A percentile compares a stretch with the other conserved stretches of the same genome.
These are phyloP conservation scores for Pichia sp. DNA, from an alignment of 1,139 yeast species.

Conservation along the genomic window DNA sequence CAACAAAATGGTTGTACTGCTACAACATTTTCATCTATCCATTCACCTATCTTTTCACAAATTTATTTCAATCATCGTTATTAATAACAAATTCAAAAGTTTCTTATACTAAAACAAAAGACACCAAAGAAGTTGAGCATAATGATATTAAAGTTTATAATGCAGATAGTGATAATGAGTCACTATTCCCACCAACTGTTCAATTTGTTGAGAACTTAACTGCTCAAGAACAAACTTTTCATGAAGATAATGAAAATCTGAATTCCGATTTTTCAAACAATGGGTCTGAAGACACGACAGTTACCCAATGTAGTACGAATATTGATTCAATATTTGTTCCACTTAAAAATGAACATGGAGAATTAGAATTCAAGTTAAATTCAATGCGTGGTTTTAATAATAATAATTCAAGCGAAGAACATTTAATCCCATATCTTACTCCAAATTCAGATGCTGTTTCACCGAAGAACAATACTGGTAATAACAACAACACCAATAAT, in stretches of 20 bases:
- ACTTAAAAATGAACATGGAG: slow-evolving; percentile 47
- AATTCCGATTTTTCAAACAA: not conserved
- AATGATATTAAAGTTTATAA: no score
- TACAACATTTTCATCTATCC: not conserved
- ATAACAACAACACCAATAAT: no score
- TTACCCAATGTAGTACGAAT: slow-evolving; percentile 42
- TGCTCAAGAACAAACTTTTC: not conserved
- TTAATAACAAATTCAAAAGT: not conserved
- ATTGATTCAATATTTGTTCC: slow-evolving; percentile 44
- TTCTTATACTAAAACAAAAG: not conserved
- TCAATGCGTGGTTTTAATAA: not conserved
- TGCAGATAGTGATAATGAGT: not conserved
- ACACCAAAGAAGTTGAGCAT: not conserved
- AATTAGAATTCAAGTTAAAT: slow-evolving; percentile 48
- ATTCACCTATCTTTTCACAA: not conserved
- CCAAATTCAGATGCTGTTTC: slow-evolving; percentile 20
- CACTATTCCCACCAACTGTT: not conserved
- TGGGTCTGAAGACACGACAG: not conserved
- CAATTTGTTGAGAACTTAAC: slow-evolving; percentile 1
- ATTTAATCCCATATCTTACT: slow-evolving; percentile 12
- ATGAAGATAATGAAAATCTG: not conserved
- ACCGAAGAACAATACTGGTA: not conserved
- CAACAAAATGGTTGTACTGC: not conserved
- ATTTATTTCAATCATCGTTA: slow-evolving; percentile 2
- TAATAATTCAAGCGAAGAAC: slow-evolving; percentile 4